These are phyloP conservation scores for Amphirosellinia nigrospora DNA, from an alignment of 495 filamentous ascomycete species.

Conservation along the genomic window DNA sequence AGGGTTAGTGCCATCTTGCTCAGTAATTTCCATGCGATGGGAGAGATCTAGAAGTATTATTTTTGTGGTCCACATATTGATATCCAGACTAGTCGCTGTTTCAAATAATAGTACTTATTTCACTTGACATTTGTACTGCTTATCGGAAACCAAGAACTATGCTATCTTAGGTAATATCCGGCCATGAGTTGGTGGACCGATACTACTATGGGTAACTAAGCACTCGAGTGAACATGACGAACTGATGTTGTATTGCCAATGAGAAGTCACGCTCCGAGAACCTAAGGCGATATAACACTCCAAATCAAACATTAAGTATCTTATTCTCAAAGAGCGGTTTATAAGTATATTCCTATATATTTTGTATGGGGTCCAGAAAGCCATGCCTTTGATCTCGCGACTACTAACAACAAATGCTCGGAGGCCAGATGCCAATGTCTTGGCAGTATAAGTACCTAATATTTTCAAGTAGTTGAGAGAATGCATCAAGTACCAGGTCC, in stretches of 20 bases:
- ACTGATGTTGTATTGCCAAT: not conserved
- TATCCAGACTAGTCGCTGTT: not conserved
- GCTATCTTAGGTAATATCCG: no score
- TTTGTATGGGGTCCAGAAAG: not conserved
- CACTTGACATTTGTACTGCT: no score
- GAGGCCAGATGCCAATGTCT: not conserved
- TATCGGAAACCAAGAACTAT: no score
- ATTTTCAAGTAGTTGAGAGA: not conserved
- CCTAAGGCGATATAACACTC: not conserved
- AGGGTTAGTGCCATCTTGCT: not conserved
- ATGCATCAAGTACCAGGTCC: conserved; percentile 25
- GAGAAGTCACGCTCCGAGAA: not conserved
- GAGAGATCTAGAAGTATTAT: not conserved
- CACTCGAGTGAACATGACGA: not conserved
- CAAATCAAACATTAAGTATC: not conserved
- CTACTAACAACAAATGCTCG: not conserved
- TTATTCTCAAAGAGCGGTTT: not conserved
- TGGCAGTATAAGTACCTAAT: not conserved
- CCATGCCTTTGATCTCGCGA: not conserved
- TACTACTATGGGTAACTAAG: no score
- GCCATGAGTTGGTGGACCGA: not conserved
- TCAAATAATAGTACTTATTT: no score
- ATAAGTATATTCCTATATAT: not conserved
- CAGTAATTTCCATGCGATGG: not conserved
- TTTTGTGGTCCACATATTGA: no score